Base-by-base conservation (phyloP, 2,329 filamentous ascomycete genomes). In the Arachnopeziza araneosa region DNA sequence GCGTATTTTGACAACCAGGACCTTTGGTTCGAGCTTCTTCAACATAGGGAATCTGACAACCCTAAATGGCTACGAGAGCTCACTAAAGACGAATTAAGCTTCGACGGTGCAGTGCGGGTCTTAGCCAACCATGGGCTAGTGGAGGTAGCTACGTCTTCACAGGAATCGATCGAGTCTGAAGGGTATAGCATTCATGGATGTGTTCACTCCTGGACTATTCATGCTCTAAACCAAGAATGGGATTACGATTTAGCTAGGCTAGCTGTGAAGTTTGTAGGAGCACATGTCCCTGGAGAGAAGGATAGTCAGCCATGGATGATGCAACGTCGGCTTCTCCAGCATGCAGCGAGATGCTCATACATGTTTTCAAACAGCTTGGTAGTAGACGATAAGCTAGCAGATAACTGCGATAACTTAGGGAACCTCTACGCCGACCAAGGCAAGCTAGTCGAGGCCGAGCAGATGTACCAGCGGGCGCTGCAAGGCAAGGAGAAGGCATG, bases 341-440 rank as follows among this genome's bases (percentile, higher is more conserved):
- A 60, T 54, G 58, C 54, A 60, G 30, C 50, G 22, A 53, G 52
- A 54, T 60, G 55, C 14, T 58, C 14, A 24, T 52, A 60, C 56
- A 57, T 58, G 50, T 6, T 60, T 14, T 36, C 6, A 58, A 32
- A 26, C 1, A 19, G 50, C 70, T 50, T 71, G 64, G 50, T 8
- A 0, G 0, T 9, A 50, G 48, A 61, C 44, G 36, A 62, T 66
- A 30, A 36, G 36, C 48, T 58, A 52, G 24, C 23, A 64, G 2
- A 50, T 60, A 59, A 12, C 50, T 60, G n/a, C 44, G 21, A 60
- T 30, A 56, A 54, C 22, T 32, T 66, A 5, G 52, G 57, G 1
- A 1, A 17, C 24, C 57, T 58, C 17, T 59, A 59, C 22, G 24
- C 14, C 1, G 24, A 32, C n/a, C 51, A 59, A 30, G 56, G 51